phyloP scores from a whole-genome alignment of 2,329 filamentous ascomycete species.

The Exserohilum rostratum region DNA sequence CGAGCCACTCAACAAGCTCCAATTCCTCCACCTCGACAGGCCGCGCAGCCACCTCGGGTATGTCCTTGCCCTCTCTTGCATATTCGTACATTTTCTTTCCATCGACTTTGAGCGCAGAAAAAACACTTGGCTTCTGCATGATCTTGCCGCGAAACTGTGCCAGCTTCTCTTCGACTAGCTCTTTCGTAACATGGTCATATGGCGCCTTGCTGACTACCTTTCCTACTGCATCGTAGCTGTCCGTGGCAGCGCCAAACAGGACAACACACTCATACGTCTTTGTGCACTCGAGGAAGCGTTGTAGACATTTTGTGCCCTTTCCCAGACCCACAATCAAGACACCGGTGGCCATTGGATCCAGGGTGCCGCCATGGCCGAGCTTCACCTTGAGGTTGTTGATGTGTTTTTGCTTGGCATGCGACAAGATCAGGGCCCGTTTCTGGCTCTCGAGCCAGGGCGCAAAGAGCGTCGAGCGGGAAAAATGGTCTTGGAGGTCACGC shows the following conservation, averaged over 20 bases:
- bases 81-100: conserved; percentile 97
- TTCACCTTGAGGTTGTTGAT: conserved; percentile 69
- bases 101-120: conserved; percentile 89
- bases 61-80: conserved; percentile 83
- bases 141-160: conserved; percentile 78
- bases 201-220: conserved; percentile 77
- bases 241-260: conserved; percentile 88
- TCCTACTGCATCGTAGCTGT: conserved; percentile 87
- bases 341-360: conserved; percentile 92
- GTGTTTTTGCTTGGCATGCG: conserved; percentile 62
- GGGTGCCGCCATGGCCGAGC: conserved; percentile 93
- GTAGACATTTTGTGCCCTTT: conserved; percentile 81
- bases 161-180: conserved; percentile 78
- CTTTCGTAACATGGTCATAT: conserved; percentile 81
- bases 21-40: conserved; percentile 78
- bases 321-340: conserved; percentile 90
- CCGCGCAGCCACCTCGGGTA: conserved; percentile 84
- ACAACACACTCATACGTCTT: conserved; percentile 92
- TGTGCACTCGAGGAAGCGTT: conserved; percentile 81
- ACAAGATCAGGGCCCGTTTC: conserved; percentile 62
- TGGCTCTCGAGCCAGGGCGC: conserved; percentile 75
- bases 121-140: conserved; percentile 89
- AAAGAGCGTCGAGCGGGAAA: conserved; percentile 82
- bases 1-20: conserved; percentile 82
- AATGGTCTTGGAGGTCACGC: conserved; percentile 81